Evolutionary conservation across 257 asterid genomes (phyloP).

Genomic region (Solanum piurae): DNA sequence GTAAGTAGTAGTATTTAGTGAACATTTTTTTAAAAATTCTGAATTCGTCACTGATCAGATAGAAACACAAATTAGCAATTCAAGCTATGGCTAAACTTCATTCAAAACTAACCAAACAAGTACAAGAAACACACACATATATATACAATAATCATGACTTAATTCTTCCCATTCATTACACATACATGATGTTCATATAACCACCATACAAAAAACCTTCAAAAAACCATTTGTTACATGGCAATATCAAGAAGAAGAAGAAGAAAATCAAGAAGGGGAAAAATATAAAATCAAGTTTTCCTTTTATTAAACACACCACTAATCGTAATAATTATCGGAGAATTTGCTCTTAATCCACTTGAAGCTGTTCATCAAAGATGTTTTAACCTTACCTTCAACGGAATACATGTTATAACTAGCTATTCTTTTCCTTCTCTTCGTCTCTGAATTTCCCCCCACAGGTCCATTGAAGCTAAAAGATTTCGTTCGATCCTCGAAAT

Average conservation of each 20-base stretch:
- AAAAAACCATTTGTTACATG: not conserved
- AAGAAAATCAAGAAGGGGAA: not conserved
- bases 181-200: not conserved
- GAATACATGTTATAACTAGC: constrained; percentile 71
- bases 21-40: not conserved
- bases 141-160: not conserved
- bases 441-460: constrained; percentile 55
- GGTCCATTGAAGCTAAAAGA: constrained; percentile 89
- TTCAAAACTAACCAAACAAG: not conserved
- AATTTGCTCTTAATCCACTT: constrained; percentile 92
- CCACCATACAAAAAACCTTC: not conserved
- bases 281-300: not conserved
- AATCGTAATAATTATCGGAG: constrained; percentile 29
- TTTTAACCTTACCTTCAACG: constrained; percentile 71
- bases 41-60: not conserved
- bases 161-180: not conserved
- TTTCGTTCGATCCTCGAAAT: constrained; percentile 59
- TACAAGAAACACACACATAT: not conserved
- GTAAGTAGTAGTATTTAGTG: not conserved
- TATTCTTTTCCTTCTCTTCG: constrained; percentile 72
- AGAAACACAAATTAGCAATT: not conserved
- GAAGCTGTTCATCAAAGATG: constrained; percentile 75
- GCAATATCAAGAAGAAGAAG: not conserved
- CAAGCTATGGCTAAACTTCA: not conserved
- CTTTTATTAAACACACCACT: not conserved